Percentiles rank a stretch among this genome's conserved stretches.
Evolutionary conservation across 2,329 filamentous ascomycete species (phyloP).

Genomic region (Massarina eburnea): DNA sequence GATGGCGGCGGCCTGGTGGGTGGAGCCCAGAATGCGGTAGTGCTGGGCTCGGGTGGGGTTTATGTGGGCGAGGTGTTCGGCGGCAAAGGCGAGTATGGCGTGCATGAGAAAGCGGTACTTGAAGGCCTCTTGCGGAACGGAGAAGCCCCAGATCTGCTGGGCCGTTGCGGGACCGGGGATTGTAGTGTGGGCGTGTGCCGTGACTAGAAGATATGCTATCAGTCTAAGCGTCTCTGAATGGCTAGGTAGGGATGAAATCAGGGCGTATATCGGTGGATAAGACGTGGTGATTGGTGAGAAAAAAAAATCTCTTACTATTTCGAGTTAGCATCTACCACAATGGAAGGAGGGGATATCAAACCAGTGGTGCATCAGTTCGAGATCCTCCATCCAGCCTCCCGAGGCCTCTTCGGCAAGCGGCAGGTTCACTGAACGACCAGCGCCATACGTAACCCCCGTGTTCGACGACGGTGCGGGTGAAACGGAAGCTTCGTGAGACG

Average conservation of each 20-base stretch:
- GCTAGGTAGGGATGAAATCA: no score
- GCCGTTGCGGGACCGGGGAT: slow-evolving; percentile 25
- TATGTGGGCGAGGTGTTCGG: slow-evolving; percentile 37
- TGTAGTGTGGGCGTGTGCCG: slow-evolving; percentile 24
- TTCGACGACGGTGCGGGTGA: slow-evolving; percentile 10
- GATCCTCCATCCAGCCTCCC: slow-evolving; percentile 26
- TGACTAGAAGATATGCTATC: slow-evolving; percentile 10
- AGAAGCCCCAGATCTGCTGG: slow-evolving; percentile 35
- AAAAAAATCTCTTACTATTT: not conserved
- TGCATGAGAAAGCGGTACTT: slow-evolving; percentile 42
- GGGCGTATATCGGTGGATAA: no score
- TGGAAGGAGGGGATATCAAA: not conserved
- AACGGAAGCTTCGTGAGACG: slow-evolving; percentile 1
- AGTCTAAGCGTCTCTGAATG: not conserved
- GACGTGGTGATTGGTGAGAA: not conserved
- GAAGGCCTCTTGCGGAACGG: slow-evolving; percentile 38
- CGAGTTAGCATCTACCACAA: not conserved
- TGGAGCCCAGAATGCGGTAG: slow-evolving; percentile 28
- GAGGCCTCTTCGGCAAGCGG: not conserved
- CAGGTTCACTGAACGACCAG: not conserved
- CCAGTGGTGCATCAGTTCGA: slow-evolving; percentile 33
- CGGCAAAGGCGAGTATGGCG: slow-evolving; percentile 42
- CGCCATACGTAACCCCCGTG: not conserved
- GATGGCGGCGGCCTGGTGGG: slow-evolving; percentile 30
- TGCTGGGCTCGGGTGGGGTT: slow-evolving; percentile 19